Conservation (phyloP, 331 rosid species). For the Rosa hybrid region DNA sequence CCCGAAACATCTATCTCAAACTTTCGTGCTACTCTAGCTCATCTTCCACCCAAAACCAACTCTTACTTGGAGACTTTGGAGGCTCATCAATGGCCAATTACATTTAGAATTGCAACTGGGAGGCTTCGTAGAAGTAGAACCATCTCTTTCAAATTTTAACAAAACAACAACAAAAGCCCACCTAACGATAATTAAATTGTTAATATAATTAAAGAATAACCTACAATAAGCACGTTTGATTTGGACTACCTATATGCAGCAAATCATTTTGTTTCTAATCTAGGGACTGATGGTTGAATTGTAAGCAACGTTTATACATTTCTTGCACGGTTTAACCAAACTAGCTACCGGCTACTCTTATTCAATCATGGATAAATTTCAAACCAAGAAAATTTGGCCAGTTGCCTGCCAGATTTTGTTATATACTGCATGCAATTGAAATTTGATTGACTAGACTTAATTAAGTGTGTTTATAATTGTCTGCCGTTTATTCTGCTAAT, state of each 20-base stretch:
- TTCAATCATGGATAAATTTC: neutral
- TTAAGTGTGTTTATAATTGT: no score
- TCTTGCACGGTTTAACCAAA: constrained; percentile 1
- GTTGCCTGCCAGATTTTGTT: neutral
- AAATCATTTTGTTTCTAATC: neutral
- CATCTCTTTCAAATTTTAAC: neutral
- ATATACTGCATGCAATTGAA: neutral
- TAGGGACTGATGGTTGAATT: constrained; percentile 8
- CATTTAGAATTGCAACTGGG: neutral
- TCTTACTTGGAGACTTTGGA: neutral
- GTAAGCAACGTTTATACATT: neutral
- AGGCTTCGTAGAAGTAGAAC: constrained; percentile 10
- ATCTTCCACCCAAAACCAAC: neutral
- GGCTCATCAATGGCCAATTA: neutral
- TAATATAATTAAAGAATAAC: neutral
- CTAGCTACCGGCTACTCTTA: neutral
- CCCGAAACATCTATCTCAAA: neutral
- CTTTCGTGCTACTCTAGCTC: constrained; percentile 3
- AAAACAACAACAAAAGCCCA: neutral
- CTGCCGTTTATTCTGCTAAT: neutral
- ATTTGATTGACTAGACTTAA: neutral
- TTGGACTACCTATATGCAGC: neutral
- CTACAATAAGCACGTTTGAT: neutral
- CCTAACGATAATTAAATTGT: neutral
- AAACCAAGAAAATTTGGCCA: neutral